These are phyloP conservation scores for Conoideocrella luteorostrata DNA, from an alignment of 2,329 filamentous ascomycete species.

Conservation along the genomic window DNA sequence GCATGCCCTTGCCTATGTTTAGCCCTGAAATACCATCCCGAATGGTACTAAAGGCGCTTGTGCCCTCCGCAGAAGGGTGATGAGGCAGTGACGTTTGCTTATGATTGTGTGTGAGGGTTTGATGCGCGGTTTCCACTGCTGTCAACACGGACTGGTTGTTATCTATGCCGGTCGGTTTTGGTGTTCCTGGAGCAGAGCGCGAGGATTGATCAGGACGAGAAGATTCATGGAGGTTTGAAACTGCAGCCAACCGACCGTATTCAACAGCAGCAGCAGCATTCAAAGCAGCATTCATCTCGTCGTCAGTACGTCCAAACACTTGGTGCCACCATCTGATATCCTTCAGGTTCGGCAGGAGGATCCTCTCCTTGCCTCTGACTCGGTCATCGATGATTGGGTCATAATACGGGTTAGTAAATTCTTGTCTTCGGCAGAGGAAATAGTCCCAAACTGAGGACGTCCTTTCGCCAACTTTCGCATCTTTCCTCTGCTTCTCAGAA, in stretches of 20 bases:
- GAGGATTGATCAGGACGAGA: conserved; percentile 19
- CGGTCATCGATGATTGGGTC: conserved; percentile 71
- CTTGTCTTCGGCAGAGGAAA: conserved; percentile 71
- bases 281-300: conserved; percentile 80
- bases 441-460: conserved; percentile 95
- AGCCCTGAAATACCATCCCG: conserved; percentile 42
- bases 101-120: conserved; percentile 38
- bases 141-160: conserved; percentile 49
- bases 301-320: conserved; percentile 75
- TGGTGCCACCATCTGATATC: conserved; percentile 94
- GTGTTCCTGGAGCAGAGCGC: conserved; percentile 20
- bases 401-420: conserved; percentile 80
- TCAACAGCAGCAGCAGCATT: conserved; percentile 48
- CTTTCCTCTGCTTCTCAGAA: conserved; percentile 79
- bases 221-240: conserved; percentile 25
- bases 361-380: conserved; percentile 69
- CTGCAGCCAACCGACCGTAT: conserved; percentile 30
- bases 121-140: conserved; percentile 52
- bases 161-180: conserved; percentile 31
- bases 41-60: conserved; percentile 39
- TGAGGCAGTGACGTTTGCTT: conserved; percentile 32
- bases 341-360: conserved; percentile 71
- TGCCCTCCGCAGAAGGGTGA: conserved; percentile 38
- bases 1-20: conserved; percentile 40
- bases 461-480: conserved; percentile 59